Base-by-base conservation (phyloP, 2,329 filamentous ascomycete species). In the Apiospora koreana region DNA sequence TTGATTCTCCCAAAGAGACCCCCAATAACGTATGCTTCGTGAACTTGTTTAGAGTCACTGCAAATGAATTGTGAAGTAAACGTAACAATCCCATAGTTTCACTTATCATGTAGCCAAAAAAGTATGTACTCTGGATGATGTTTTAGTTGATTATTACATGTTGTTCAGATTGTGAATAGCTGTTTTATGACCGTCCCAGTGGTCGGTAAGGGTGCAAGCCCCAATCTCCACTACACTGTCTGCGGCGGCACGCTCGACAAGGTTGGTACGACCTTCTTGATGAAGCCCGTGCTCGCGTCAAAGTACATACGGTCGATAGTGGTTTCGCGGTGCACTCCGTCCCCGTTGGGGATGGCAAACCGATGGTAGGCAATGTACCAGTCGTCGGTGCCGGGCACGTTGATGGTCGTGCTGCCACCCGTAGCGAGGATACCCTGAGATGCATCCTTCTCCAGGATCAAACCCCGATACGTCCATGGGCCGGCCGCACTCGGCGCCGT, bases 291-390 rank as follows among this genome's bases (percentile, higher is more conserved):
- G 0, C 79, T 73, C 64, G 83, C 78, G 65, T 83, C 78, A 65
- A 86, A 83, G 2, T 74, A 77, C 21, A 86, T 46, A 9, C 72
- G 72, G 65, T 86, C 84, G 54, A 86, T 81, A 0, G 82, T 82
- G 2, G 79, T 81, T 77, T 86, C 84, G 0, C 84, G 74, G 65
- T 80, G 76, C 2, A 80, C 84, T 0, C 84, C 85, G 69, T 84
- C 79, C 0, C 85, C 84, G 50, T 78, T 75, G 0, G 84, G 84
- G 41, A 86, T 85, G 3, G 74, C 77, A 69, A 86, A 86, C 1
- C 84, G 80, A 71, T 86, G 84, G 66, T 86, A 86, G 0, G 80
- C 84, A 42, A 86, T 85, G 70, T 84, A 85, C 84, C 84, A 86
- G 31, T 85, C 79, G 71, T 86, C 84, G 0, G 83, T 85, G 0